Base-by-base conservation (phyloP, 495 filamentous ascomycete genomes). In the Xylaria intraflava region DNA sequence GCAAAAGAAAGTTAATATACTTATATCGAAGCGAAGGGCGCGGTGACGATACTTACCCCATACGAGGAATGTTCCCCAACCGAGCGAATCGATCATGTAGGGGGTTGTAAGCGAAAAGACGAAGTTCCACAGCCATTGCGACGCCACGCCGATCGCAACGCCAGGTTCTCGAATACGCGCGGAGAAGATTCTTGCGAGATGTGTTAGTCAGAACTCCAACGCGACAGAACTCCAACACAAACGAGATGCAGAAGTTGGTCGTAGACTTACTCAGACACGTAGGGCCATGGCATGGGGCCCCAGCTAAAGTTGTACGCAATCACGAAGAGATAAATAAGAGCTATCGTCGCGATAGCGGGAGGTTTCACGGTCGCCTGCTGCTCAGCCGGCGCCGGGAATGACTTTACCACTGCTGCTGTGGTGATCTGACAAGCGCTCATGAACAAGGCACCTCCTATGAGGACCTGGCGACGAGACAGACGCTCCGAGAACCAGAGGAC, bases 101-200 rank as follows among this genome's bases (percentile, higher is more conserved):
- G 77, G 78, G 0, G 74, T 79, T 0, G 70, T 73, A 3, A 71
- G 65, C 3, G 73, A 74, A 64, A 79, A 75, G 2, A 78, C 62
- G 54, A 78, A 78, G 43, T 74, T 77, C 46, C 72, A 77, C 0
- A 77, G 59, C 78, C 76, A 80, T 41, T 79, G 75, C 0, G 70
- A 69, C n/a, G 72, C 69, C n/a, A 66, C 61, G 22, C 63, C 64
- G 9, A 64, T 51, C 1, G 71, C 74, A 1, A 75, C 67, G 17
- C 74, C 75, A 3, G 73, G 56, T 52, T 71, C 75, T 38, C 76
- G 66, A 16, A 79, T 75, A 2, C 75, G 69, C 0, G 71, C 68
- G 1, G 76, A 71, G 60, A 79, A 79, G 46, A 77, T 78, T 53
- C 77, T 77, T 10, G 59, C 0, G 46, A 55, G 50, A 8, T 35